Evolutionary conservation across 148 eudicot species (phyloP), one percentile per base, ranked within the genome.

Genomic region (Hydrangea macrophylla): DNA sequence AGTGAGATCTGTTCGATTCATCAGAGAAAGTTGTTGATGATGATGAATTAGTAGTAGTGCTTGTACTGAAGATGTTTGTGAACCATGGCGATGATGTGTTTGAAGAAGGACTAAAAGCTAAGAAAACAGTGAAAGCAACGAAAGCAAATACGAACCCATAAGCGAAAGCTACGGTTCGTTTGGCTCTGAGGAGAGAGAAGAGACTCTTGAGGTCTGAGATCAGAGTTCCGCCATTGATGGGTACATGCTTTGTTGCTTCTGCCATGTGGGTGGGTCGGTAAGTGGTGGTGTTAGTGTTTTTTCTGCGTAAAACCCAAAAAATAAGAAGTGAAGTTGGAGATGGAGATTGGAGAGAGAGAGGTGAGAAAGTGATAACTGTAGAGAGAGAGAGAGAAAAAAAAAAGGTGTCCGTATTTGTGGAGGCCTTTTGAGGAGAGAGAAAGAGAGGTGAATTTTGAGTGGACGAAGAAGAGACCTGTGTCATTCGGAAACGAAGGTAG

Each of bases 31-130:
- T 44, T 57, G 55, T 7, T 40, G 75, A 57, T 9, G 80, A 17
- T 12, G 76, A 0, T 17, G 58, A 18, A 22, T 13, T 66, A 7
- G 70, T 3, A 15, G 30, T 55, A 18, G 35, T 33, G 32, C 20
- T n/a, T 40, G 80, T 32, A 13, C 73, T 13, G 23, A 88, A 90
- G 15, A 84, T 67, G 77, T 78, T 84, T 20, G 75, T 30, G 70
- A 83, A 89, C 92, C 86, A 89, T 13, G 93, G 82, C 0, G 93
- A 85, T 44, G 91, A 75, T 56, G 88, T 75, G 39, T 79, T 72
- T 28, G 83, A 50, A 67, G 93, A 83, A 8, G 90, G 90, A 62
- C 74, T 75, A 48, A 88, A 88, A 11, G 96, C 90, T 32, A 86
- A 58, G 39, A 90, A 84, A 36, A 85, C 58, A 35, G 96, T 85